Percentiles rank a stretch among this genome's conserved stretches.
phyloP scores from a whole-genome alignment of 2,329 filamentous ascomycete species.

The Diplodia intermedia region DNA sequence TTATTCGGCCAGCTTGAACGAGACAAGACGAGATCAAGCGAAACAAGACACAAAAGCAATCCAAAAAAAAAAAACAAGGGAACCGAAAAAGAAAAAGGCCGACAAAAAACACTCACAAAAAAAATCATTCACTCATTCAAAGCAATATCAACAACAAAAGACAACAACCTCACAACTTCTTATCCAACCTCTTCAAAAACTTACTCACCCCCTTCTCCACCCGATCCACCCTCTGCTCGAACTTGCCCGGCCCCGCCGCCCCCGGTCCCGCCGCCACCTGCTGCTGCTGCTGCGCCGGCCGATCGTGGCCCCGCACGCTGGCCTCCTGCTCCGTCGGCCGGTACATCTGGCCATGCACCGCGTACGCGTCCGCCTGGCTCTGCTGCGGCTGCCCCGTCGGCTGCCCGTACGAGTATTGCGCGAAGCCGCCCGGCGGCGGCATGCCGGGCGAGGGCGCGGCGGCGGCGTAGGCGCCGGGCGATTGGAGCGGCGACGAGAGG shows the following conservation, averaged over 20 bases:
- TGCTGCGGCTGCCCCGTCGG: conserved; percentile 9
- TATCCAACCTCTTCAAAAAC: conserved; percentile 80
- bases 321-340: conserved; percentile 70
- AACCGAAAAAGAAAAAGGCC: not conserved
- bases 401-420: conserved; percentile 58
- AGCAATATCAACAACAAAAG: too few species aligned
- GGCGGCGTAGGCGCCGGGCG: conserved; percentile 42
- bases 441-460: conserved; percentile 46
- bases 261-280: conserved; percentile 21
- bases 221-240: conserved; percentile 70
- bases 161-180: conserved; percentile 61
- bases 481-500: conserved; percentile 40
- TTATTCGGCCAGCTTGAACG: conserved; percentile 3
- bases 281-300: conserved; percentile 37
- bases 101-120: not conserved
- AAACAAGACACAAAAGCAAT: not conserved
- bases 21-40: not conserved
- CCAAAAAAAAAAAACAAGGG: not conserved
- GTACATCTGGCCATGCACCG: conserved; percentile 73
- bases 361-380: conserved; percentile 52
- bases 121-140: not conserved
- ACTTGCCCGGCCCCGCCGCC: conserved; percentile 53
- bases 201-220: conserved; percentile 74
- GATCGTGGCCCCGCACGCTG: conserved; percentile 46
- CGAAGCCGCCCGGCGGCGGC: conserved; percentile 62